Evolutionary conservation across 1,284 basidiomycete species (phyloP), one percentile per base, ranked within the genome.

Genomic region (Puccinia coronata): DNA sequence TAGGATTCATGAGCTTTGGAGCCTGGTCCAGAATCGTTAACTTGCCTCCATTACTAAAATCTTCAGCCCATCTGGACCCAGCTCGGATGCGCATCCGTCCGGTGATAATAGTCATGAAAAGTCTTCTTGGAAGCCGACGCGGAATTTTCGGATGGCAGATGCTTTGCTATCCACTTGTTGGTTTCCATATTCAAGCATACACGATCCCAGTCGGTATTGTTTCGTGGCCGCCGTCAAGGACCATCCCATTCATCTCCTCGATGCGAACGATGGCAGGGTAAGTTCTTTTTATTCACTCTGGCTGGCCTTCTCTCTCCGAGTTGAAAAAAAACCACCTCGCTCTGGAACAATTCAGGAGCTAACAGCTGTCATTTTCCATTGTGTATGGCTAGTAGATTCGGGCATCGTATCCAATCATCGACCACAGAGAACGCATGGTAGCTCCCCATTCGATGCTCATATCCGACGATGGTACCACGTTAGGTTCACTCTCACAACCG

Each of bases 381-480:
- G 3, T 14, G 8, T 43, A 43, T 57, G 25, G 25, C 20, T 59
- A 28, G 2, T 82, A 95, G 93, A 88, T 93, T 18, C 89, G 95
- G n/a, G 95, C 94, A 0, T 94, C 93, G 0, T 97, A 98, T 85
- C 89, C 89, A 55, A 96, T 97, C 55, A 89, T 97, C 23, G 94
- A 97, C 85, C 95, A 98, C 84, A 88, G 92, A 23, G 95, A 97
- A 86, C 90, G 94, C 47, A 91, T 93, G 82, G 88, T 96, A 69
- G 93, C 93, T 0, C 94, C 95, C 0, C 92, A 94, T 82, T 90
- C 90, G 83, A 87, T 97, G 82, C 89, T 91, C 0, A 96, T 96
- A 87, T 93, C 93, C 83, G 85, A 88, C 0, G 87, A 89, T 16
- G 90, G 90, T 0, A 88, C 91, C 61, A 91, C 89, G 94, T 95